Base-by-base conservation (phyloP, 306 rosid genomes). In the Fragaria nilgerrensis region DNA sequence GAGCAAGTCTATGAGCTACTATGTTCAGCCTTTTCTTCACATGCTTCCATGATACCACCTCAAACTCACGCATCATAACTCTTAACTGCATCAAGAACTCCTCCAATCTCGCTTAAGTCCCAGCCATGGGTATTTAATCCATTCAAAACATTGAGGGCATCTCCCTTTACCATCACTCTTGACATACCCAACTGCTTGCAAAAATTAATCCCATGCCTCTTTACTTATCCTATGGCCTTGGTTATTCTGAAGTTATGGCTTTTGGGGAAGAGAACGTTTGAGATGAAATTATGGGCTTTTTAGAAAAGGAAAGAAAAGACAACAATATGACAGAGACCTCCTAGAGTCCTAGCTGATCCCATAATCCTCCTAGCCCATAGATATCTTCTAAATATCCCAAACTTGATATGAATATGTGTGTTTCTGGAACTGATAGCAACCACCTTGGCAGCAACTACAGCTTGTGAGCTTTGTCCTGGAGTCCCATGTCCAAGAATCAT, bases 251-350 rank as follows among this genome's bases (percentile, higher is more conserved):
- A 9, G 23, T 37, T 53, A 41, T 15, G 20, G 9, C 7, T 22
- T 37, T 11, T 1, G 13, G 34, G 34, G 20, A 13, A 22, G 3
- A 27, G 32, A 9, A 25, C 29, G 9, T 15, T 34, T 36, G 37
- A 49, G 29, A 68, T n/a, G 34, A 11, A 68, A 5, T 41, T 9
- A 9, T 36, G 9, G 59, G 75, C 3, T 27, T 67, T 67, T 23
- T 39, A 8, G 27, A 53, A 50, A 5, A 17, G 55, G 5, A 49
- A 49, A 49, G 4, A 11, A 14, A 48, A 48, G 53, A 17, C 0
- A 50, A 50, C 2, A 50, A 17, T 50, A 19, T 39, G 75, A 80
- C 29, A 9, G 66, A 48, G 74, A 81, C 77, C 62, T 41, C 44
- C 0, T n/a, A n/a, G n/a, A n/a, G n/a, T n/a, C n/a, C n/a, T 39